A percentile compares a stretch with the other conserved stretches of the same genome.
Evolutionary conservation across 2,329 filamentous ascomycete species (phyloP).

Genomic region (Diaporthe sp.): DNA sequence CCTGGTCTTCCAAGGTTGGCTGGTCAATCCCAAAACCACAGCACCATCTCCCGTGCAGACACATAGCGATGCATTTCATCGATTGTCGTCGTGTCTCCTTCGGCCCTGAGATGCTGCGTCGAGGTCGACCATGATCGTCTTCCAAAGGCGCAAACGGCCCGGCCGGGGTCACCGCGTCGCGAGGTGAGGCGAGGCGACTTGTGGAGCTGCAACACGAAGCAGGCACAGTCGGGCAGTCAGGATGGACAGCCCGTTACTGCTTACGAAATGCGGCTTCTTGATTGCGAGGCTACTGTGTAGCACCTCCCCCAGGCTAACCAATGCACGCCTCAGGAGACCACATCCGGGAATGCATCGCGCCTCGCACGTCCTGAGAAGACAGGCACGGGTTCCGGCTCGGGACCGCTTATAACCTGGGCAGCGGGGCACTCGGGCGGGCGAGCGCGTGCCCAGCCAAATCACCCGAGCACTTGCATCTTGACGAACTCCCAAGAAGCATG

Average conservation of each 20-base stretch:
- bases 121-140: not conserved
- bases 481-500: not conserved
- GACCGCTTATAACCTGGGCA: not conserved
- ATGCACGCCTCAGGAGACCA: conserved; percentile 16
- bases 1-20: not conserved
- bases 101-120: not conserved
- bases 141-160: not conserved
- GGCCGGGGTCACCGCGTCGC: not conserved
- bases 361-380: not conserved
- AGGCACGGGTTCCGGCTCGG: not conserved
- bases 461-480: conserved; percentile 8
- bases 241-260: not conserved
- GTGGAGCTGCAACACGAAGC: conserved; percentile 5
- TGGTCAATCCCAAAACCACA: not conserved
- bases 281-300: not conserved
- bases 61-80: not conserved
- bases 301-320: not conserved
- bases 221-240: not conserved
- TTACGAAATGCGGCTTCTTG: not conserved
- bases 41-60: not conserved
- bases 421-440: not conserved
- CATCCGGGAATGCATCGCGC: not conserved
- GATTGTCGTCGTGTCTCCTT: not conserved
- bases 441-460: not conserved
- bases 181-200: conserved; percentile 2